phyloP scores from a whole-genome alignment of 1,284 basidiomycete species.

The Ceratobasidium sp. region DNA sequence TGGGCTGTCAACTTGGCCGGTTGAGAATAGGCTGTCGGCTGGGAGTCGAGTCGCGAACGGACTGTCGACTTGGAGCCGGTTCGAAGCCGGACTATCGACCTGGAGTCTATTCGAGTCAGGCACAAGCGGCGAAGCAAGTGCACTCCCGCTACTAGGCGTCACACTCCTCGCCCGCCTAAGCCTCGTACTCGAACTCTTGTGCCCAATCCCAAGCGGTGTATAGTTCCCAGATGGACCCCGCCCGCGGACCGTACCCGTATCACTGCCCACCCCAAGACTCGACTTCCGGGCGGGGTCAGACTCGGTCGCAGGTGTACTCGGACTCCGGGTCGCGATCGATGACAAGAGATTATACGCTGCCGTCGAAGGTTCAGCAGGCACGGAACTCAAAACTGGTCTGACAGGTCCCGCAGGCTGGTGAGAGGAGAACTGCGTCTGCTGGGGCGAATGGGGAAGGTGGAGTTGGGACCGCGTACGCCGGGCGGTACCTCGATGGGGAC shows the following conservation, averaged over 20 bases:
- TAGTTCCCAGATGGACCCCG: neutral
- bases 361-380: slow-evolving; percentile 55
- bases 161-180: slow-evolving; percentile 8
- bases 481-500: slow-evolving; percentile 34
- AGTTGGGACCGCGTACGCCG: slow-evolving; percentile 23
- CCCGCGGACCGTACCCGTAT: neutral
- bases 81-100: neutral
- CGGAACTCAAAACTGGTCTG: slow-evolving; percentile 25
- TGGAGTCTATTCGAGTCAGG: neutral
- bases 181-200: neutral
- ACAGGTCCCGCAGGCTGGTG: slow-evolving; percentile 43
- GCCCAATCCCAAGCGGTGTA: neutral
- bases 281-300: slow-evolving; percentile 5
- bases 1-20: neutral
- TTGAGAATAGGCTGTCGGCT: no score
- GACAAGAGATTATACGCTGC: slow-evolving; percentile 66
- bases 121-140: neutral
- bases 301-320: neutral
- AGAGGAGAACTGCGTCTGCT: slow-evolving; percentile 40
- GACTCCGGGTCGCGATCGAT: slow-evolving; percentile 23
- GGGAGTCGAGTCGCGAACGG: neutral
- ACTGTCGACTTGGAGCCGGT: neutral
- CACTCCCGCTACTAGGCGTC: slow-evolving; percentile 18
- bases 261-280: slow-evolving; percentile 7
- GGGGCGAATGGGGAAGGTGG: slow-evolving; percentile 31